Conservation (phyloP, 495 filamentous ascomycete species). For the Penicillium goetzii region DNA sequence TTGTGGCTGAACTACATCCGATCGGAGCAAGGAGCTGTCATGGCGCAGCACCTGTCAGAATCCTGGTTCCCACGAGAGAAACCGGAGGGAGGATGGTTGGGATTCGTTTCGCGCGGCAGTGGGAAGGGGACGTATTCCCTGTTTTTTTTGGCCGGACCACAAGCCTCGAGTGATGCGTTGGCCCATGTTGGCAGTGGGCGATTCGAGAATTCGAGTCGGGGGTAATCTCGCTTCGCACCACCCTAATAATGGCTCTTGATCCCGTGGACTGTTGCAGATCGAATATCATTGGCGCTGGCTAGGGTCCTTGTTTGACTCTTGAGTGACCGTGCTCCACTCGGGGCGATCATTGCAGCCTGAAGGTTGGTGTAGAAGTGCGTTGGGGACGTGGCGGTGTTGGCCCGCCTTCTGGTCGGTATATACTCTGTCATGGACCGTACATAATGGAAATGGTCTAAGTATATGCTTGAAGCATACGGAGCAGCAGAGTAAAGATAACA, state of each 20-base stretch:
- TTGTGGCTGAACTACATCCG: conserved; percentile 17
- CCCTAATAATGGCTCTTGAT: not conserved
- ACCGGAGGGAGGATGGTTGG: not conserved
- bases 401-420: not conserved
- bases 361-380: not conserved
- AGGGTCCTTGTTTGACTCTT: not conserved
- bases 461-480: not conserved
- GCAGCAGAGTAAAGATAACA: not conserved
- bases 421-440: not conserved
- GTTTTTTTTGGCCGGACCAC: conserved; percentile 6
- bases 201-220: conserved; percentile 1
- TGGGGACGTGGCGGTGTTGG: not conserved
- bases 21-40: conserved; percentile 26
- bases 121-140: conserved; percentile 15
- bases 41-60: conserved; percentile 18
- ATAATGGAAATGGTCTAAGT: not conserved
- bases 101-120: not conserved
- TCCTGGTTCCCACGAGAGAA: conserved; percentile 7
- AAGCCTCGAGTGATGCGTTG: conserved; percentile 14
- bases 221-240: not conserved
- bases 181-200: not conserved
- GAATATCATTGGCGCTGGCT: not conserved
- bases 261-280: conserved; percentile 7
- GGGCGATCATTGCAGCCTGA: conserved; percentile 7
- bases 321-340: conserved; percentile 2